phyloP scores from a whole-genome alignment of 2,329 filamentous ascomycete genomes.

The Alternaria sp. region DNA sequence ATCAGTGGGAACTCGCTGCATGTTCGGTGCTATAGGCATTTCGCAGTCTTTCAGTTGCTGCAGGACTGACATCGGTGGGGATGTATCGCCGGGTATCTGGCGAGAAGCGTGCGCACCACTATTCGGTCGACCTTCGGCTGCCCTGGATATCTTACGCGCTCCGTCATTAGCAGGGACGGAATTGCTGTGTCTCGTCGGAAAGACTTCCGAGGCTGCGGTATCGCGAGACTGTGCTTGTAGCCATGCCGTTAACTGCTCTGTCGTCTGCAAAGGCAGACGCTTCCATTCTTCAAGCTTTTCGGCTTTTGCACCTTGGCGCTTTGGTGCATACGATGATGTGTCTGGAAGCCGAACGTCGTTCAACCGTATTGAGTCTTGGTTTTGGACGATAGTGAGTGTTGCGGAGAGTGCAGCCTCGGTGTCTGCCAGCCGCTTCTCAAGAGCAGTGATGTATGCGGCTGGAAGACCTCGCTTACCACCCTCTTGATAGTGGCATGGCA shows the following conservation, averaged over 20 bases:
- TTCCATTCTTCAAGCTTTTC: slow-evolving; percentile 34
- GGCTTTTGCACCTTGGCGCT: slow-evolving; percentile 25
- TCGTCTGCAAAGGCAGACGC: slow-evolving; percentile 25
- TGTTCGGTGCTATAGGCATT: neutral
- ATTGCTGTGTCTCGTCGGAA: neutral
- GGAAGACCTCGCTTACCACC: slow-evolving; percentile 36
- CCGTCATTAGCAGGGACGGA: neutral
- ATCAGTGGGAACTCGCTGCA: neutral
- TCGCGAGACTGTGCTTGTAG: slow-evolving; percentile 20
- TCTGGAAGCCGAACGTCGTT: neutral
- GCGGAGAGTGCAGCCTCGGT: slow-evolving; percentile 31
- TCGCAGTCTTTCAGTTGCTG: slow-evolving; percentile 2
- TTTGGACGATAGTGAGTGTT: slow-evolving; percentile 17
- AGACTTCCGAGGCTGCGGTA: slow-evolving; percentile 1
- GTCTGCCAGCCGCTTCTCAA: slow-evolving; percentile 32
- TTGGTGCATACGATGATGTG: neutral
- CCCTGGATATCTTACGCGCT: neutral
- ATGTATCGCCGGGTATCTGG: neutral
- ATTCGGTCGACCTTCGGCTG: neutral
- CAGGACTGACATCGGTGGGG: neutral
- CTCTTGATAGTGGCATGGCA: slow-evolving; percentile 30
- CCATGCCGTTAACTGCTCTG: slow-evolving; percentile 29
- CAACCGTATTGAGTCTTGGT: slow-evolving; percentile 1
- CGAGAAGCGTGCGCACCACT: neutral
- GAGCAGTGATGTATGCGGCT: slow-evolving; percentile 30